Evolutionary conservation across 257 asterid species (phyloP).

Genomic region (Nicotiana undulata): DNA sequence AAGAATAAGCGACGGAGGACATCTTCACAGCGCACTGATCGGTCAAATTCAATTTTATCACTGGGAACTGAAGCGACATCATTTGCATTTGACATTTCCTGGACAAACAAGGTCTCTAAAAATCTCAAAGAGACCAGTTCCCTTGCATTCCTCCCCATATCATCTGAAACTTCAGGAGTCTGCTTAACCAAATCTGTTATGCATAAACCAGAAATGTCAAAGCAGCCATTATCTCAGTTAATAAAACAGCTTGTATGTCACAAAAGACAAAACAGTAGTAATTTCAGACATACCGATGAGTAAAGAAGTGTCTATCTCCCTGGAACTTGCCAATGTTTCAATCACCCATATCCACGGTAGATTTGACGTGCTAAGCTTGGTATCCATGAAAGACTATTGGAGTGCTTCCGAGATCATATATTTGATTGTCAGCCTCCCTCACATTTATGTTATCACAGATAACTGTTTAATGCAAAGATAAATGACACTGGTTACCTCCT

Average conservation of each 20-base stretch:
- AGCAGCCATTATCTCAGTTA: conserved; percentile 4
- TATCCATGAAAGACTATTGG: conserved; percentile 30
- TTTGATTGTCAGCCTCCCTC: neutral
- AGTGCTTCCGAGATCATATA: conserved; percentile 24
- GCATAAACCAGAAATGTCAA: conserved; percentile 10
- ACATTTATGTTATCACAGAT: neutral
- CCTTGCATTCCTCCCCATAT: conserved; percentile 39
- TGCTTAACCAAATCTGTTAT: conserved; percentile 39
- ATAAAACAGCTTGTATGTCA: neutral
- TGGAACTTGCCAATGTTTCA: conserved; percentile 4
- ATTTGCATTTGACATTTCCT: conserved; percentile 15
- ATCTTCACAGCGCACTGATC: conserved; percentile 35
- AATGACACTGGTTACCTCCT: too few species aligned
- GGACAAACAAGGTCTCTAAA: conserved; percentile 32
- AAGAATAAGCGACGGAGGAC: conserved; percentile 29
- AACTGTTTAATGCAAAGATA: neutral
- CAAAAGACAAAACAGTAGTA: neutral
- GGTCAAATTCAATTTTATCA: conserved; percentile 25
- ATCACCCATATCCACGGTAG: conserved; percentile 43
- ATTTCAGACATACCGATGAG: conserved; percentile 27
- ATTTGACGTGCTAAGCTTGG: conserved; percentile 17
- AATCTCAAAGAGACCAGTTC: conserved; percentile 44
- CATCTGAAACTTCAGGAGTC: conserved; percentile 31
- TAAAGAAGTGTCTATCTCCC: conserved; percentile 1
- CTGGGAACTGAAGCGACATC: conserved; percentile 12